Base-by-base conservation (phyloP, 495 filamentous ascomycete species). In the Aspergillus sclerotiicarbonarius region DNA sequence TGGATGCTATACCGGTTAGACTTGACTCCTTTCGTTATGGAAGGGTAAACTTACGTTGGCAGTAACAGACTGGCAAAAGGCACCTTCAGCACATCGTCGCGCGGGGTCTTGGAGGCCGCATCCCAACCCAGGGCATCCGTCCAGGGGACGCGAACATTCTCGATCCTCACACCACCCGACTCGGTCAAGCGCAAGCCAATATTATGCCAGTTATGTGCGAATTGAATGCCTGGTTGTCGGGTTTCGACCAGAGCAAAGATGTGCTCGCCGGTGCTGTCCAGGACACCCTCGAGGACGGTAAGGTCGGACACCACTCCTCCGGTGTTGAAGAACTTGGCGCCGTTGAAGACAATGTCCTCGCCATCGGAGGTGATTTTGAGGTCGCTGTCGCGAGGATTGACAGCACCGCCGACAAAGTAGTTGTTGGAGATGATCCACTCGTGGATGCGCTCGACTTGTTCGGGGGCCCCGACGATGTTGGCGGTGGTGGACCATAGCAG, bases 241-340 rank as follows among this genome's bases (percentile, higher is more conserved):
- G 84, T 87, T 2, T 67, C 65, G 1, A 80, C 81, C 18, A 84
- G 57, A 19, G 83, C 78, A 58, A 85, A 87, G 55, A 86, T 84
- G 59, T 86, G 83, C 32, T 76, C 68, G 8, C 81, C 77, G 1
- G 82, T 82, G 15, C 71, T 77, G 31, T 80, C 76, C 10, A 77
- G 67, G 2, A 82, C 78, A 32, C 84, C 84, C 62, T 87, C 84
- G 2, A 87, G 76, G 0, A 86, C 80, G 0, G 81, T 85, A n/a
- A 87, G 70, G 53, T 87, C 84, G 0, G 80, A 83, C 0, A 87
- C 72, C 0, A 84, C 82, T 32, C 82, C 82, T 15, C 84, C 84
- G 7, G 83, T 87, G 61, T 82, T 85, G 75, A 87, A 87, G 69
- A 78, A 63, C 66, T 87, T 87, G 62, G 72, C 73, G 19, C 83